A percentile compares a stretch with the other conserved stretches of the same genome.
Conservation (phyloP, 352 stramenopile species). For the Globisporangium carolinianum region DNA sequence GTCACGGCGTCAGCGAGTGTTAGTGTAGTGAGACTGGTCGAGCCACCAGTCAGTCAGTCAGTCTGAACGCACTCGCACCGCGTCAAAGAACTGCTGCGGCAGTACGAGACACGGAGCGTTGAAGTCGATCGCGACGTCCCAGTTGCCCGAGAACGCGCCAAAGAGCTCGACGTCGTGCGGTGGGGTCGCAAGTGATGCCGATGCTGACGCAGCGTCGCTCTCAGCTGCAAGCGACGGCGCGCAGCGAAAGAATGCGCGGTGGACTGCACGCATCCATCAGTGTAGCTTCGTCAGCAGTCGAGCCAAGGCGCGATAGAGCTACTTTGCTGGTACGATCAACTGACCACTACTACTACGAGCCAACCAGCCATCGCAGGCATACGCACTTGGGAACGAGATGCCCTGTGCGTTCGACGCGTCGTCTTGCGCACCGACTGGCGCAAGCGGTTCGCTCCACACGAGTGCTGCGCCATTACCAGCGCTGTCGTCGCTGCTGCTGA, state of each 20-base stretch:
- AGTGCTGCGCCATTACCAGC: background rate
- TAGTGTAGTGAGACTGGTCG: too few relatives aligned
- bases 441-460: slow-evolving; percentile 48
- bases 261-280: slow-evolving; percentile 18
- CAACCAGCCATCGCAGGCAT: too few relatives aligned
- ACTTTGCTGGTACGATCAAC: too few relatives aligned
- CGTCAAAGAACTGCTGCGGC: slow-evolving; percentile 54
- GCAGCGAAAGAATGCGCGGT: slow-evolving; percentile 31
- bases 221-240: slow-evolving; percentile 5
- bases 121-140: slow-evolving; percentile 54
- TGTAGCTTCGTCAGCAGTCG: too few relatives aligned
- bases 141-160: slow-evolving; percentile 46
- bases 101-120: slow-evolving; percentile 52
- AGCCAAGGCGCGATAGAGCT: too few relatives aligned
- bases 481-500: background rate
- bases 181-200: background rate
- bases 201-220: background rate
- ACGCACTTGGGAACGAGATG: slow-evolving; percentile 47
- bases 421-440: slow-evolving; percentile 26
- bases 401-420: slow-evolving; percentile 26
- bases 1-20: background rate
- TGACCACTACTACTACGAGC: too few relatives aligned
- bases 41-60: too few relatives aligned
- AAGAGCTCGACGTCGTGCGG: slow-evolving; percentile 27
- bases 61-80: slow-evolving; percentile 14